Evolutionary conservation across 2,329 filamentous ascomycete genomes (phyloP).

Genomic region (Calonectria honghensis): DNA sequence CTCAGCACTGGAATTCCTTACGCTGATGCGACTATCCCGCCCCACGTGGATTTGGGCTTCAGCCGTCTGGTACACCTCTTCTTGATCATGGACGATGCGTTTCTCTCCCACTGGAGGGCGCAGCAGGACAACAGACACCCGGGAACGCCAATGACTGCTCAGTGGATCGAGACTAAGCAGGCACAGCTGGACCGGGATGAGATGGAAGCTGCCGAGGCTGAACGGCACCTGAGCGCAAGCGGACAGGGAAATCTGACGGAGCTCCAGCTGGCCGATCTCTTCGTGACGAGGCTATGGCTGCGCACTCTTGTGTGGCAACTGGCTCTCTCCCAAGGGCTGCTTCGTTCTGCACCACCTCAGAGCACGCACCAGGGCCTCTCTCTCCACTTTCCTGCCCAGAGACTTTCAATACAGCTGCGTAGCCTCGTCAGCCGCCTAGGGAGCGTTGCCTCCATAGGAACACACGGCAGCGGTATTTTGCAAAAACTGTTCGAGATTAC

Average conservation of each 20-base stretch:
- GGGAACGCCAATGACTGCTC: conserved; percentile 55
- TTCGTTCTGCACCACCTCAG: conserved; percentile 59
- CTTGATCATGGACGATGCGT: conserved; percentile 61
- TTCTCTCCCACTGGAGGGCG: conserved; percentile 61
- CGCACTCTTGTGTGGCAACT: conserved; percentile 65
- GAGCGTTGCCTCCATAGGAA: conserved; percentile 67
- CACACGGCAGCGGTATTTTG: conserved; percentile 74
- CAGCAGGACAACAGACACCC: conserved; percentile 53
- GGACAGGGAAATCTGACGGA: conserved; percentile 59
- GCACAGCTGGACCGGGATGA: conserved; percentile 63
- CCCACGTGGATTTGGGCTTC: conserved; percentile 62
- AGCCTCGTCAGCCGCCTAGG: conserved; percentile 60
- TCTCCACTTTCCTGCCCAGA: conserved; percentile 62
- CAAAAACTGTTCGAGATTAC: conserved; percentile 77
- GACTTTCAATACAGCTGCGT: conserved; percentile 63
- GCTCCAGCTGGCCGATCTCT: conserved; percentile 64
- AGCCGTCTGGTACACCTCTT: conserved; percentile 62
- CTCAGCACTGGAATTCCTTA: conserved; percentile 57
- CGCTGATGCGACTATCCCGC: conserved; percentile 59
- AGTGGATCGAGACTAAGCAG: conserved; percentile 65
- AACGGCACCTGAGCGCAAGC: conserved; percentile 51
- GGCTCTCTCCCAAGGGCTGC: conserved; percentile 62
- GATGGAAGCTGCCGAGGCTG: conserved; percentile 55
- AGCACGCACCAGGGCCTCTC: conserved; percentile 61
- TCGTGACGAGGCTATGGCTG: conserved; percentile 64